phyloP scores from a whole-genome alignment of 1,284 basidiomycete genomes.

The Ustilago tritici region DNA sequence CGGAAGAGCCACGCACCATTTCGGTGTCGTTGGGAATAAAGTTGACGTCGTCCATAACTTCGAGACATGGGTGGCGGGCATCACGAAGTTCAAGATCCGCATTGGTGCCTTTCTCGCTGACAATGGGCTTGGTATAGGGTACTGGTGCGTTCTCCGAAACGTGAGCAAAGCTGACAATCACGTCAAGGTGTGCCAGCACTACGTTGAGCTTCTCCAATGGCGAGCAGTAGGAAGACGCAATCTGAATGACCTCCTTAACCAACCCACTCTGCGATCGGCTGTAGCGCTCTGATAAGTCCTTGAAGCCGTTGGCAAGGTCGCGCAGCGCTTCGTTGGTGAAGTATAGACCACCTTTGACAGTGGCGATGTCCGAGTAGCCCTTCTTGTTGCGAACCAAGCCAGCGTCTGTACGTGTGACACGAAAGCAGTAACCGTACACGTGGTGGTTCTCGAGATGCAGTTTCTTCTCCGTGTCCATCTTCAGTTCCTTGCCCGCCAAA shows the following conservation, averaged over 20 bases:
- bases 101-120: slow-evolving; percentile 52
- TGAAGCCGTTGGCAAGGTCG: slow-evolving; percentile 80
- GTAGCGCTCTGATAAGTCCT: slow-evolving; percentile 80
- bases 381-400: slow-evolving; percentile 79
- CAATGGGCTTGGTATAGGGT: slow-evolving; percentile 84
- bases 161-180: slow-evolving; percentile 88
- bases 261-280: slow-evolving; percentile 81
- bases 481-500: slow-evolving; percentile 79
- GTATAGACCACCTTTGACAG: slow-evolving; percentile 86
- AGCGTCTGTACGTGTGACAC: slow-evolving; percentile 83
- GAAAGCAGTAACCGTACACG: slow-evolving; percentile 91
- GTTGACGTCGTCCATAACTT: slow-evolving; percentile 92
- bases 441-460: slow-evolving; percentile 93
- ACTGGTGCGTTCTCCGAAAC: slow-evolving; percentile 87
- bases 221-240: slow-evolving; percentile 84
- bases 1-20: slow-evolving; percentile 82
- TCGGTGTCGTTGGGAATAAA: slow-evolving; percentile 96
- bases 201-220: slow-evolving; percentile 90
- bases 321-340: slow-evolving; percentile 89
- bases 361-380: slow-evolving; percentile 85
- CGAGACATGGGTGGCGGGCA: slow-evolving; percentile 89
- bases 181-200: slow-evolving; percentile 89
- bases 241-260: slow-evolving; percentile 92
- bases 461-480: slow-evolving; percentile 93
- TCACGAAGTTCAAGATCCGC: slow-evolving; percentile 52